Evolutionary conservation across 306 rosid genomes (phyloP), one percentile per base, ranked within the genome.

Genomic region (Lathyrus oleraceus): DNA sequence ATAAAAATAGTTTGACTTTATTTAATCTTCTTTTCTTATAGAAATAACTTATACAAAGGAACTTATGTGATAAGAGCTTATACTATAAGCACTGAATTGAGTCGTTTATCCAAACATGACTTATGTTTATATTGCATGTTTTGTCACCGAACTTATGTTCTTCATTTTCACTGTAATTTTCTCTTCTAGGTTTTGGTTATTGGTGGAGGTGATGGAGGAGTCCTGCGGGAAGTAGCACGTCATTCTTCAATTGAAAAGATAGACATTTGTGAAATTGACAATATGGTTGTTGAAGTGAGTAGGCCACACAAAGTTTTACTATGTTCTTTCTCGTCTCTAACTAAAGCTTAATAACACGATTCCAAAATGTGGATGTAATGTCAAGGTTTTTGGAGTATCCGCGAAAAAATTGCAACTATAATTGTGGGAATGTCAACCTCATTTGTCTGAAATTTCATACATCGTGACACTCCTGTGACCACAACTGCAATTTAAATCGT

Each of bases 141-240:
- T 65, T 45, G 39, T 48, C 61, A 30, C 38, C 17, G 39, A 65
- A 75, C 21, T 20, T 63, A 1, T 58, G 38, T 53, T 8, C 54
- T 39, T 35, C 23, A 1, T 32, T 69, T 76, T 84, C 23, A 58
- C 53, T 19, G 10, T 49, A 40, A 32, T 76, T 40, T 45, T 68
- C 54, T 20, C 21, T 38, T 21, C 53, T 61, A 94, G 99, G 96
- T 94, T 82, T 79, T 94, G 87, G 97, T 94, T 82, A 94, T 94
- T 2, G 99, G 99, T 27, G 99, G 99, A 71, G 99, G 99, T 69
- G 99, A 94, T 79, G 99, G 99, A 74, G 99, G 99, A 16, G 97
- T 94, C 52, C 40, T 94, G 48, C 87, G 99, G 58, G 99, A 94
- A 88, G 89, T 91, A 49, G 74, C 99, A 66, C 95, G 97, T 23